A percentile compares a stretch with the other conserved stretches of the same genome.
phyloP scores from a whole-genome alignment of 192 early-diverging fungal species.

The Backusella psychrophila region DNA sequence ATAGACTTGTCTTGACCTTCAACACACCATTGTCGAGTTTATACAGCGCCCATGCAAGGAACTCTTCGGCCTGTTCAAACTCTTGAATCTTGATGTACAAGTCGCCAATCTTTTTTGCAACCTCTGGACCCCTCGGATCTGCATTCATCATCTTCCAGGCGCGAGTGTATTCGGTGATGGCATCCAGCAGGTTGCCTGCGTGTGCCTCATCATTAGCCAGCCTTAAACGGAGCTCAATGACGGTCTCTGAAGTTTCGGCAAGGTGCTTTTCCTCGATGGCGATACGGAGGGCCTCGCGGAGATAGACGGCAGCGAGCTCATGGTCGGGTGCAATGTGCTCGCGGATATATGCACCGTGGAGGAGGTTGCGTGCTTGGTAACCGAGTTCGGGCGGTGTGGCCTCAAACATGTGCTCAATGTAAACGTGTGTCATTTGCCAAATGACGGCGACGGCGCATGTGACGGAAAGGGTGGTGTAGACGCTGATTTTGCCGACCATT shows the following conservation, averaged over 20 bases:
- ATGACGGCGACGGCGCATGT: conserved; percentile 29
- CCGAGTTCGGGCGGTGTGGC: conserved; percentile 42
- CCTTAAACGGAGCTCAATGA: conserved; percentile 23
- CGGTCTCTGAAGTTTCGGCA: conserved; percentile 3
- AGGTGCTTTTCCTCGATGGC: conserved; percentile 27
- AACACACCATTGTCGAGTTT: background rate
- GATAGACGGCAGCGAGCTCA: conserved; percentile 41
- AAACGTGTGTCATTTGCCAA: conserved; percentile 47
- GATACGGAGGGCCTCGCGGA: conserved; percentile 33
- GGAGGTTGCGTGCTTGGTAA: conserved; percentile 35
- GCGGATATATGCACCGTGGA: conserved; percentile 56
- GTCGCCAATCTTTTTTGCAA: conserved; percentile 37
- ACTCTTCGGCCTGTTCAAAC: conserved; percentile 38
- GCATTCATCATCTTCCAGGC: conserved; percentile 35
- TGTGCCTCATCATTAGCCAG: conserved; percentile 27
- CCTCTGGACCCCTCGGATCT: conserved; percentile 20
- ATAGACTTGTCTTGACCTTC: conserved; percentile 10
- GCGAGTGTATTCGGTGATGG: conserved; percentile 37
- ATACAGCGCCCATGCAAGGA: conserved; percentile 46
- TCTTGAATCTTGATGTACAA: conserved; percentile 37
- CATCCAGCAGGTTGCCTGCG: conserved; percentile 37
- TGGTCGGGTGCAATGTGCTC: conserved; percentile 46
- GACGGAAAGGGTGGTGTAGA: conserved; percentile 33
- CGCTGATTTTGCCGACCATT: conserved; percentile 23
- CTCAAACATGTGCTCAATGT: conserved; percentile 49